A percentile compares a stretch with the other conserved stretches of the same genome.
Conservation (phyloP, 1,284 basidiomycete species). For the Papiliotrema flavescens region DNA sequence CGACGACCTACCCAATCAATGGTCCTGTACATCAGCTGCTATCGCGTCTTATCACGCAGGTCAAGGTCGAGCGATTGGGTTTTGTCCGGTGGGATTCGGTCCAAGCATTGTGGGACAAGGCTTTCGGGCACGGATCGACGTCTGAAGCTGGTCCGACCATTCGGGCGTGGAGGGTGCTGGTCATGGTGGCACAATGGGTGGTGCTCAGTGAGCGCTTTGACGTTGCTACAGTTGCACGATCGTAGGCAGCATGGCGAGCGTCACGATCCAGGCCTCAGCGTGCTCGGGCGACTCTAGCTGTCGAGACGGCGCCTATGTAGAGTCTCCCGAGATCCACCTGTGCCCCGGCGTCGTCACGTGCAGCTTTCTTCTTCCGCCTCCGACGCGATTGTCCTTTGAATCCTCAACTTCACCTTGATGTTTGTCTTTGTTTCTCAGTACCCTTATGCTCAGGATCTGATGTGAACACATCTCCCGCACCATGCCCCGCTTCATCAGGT, state of each 20-base stretch:
- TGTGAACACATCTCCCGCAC: neutral
- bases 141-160: neutral
- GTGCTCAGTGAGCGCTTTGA: conserved; percentile 14
- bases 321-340: no score
- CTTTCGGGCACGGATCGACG: conserved; percentile 11
- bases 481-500: conserved; percentile 8
- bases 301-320: no score
- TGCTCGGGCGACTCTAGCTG: no score
- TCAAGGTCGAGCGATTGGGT: conserved; percentile 22
- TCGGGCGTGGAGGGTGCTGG: conserved; percentile 8
- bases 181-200: conserved; percentile 16
- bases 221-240: neutral
- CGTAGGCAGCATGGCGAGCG: no score
- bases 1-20: conserved; percentile 15
- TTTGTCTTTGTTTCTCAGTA: no score
- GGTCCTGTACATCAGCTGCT: conserved; percentile 21
- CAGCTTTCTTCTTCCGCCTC: no score
- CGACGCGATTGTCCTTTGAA: no score
- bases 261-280: no score
- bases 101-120: conserved; percentile 12
- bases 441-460: no score
- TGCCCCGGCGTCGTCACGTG: no score
- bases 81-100: conserved; percentile 24
- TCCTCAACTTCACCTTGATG: no score
- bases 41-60: conserved; percentile 16